phyloP scores from a whole-genome alignment of 352 stramenopile species.

The Halophytophthora polymorphica region DNA sequence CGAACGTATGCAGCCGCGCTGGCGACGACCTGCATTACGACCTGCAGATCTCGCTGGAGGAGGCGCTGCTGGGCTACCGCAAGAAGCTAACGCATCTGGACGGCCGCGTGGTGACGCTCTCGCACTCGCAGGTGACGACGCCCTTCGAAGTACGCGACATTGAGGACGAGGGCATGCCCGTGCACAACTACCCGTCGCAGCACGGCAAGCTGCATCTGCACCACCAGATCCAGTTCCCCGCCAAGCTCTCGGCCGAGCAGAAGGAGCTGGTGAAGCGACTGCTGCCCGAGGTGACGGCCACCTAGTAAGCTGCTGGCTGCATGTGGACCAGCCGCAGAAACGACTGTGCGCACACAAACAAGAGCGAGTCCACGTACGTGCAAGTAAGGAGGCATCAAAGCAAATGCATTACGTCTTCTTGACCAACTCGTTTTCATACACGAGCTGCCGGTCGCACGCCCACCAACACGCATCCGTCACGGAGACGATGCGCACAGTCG shows the following conservation, averaged over 20 bases:
- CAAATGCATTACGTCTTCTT: too few relatives aligned
- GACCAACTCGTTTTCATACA: too few relatives aligned
- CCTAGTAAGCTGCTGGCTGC: neutral
- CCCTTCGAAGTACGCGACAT: slow-evolving; percentile 91
- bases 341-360: too few relatives aligned
- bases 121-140: slow-evolving; percentile 86
- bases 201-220: slow-evolving; percentile 94
- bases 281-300: slow-evolving; percentile 22
- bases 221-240: slow-evolving; percentile 94
- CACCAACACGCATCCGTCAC: too few relatives aligned
- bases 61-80: slow-evolving; percentile 94
- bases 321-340: too few relatives aligned
- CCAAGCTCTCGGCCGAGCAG: slow-evolving; percentile 83
- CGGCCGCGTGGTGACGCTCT: slow-evolving; percentile 88
- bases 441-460: too few relatives aligned
- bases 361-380: too few relatives aligned
- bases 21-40: slow-evolving; percentile 95
- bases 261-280: slow-evolving; percentile 74
- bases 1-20: slow-evolving; percentile 62
- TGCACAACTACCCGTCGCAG: slow-evolving; percentile 86
- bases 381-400: too few relatives aligned
- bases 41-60: slow-evolving; percentile 94
- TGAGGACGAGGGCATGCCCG: slow-evolving; percentile 94
- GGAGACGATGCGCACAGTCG: too few relatives aligned
- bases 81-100: slow-evolving; percentile 93